Conservation (phyloP, 225 moss, liverwort and hornwort genomes). For the Anthoceros angustus region DNA sequence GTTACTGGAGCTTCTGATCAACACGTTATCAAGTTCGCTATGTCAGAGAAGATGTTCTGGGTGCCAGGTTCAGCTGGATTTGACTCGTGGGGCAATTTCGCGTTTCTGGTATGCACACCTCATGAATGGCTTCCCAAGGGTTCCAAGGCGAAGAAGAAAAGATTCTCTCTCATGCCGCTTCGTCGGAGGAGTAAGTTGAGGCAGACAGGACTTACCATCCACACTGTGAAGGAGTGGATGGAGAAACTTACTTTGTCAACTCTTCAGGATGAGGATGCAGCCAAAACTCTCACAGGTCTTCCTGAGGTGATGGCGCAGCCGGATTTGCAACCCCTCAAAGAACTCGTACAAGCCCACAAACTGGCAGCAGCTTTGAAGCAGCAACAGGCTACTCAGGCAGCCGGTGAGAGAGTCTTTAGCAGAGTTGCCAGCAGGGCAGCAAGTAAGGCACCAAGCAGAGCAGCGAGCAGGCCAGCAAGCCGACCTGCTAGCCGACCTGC, state of each 20-base stretch:
- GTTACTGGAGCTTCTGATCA: neutral
- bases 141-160: neutral
- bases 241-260: neutral
- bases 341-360: too few species aligned
- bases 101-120: neutral
- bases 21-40: neutral
- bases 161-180: neutral
- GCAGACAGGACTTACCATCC: neutral
- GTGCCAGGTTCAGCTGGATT: neutral
- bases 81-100: neutral
- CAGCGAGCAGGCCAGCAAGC: neutral
- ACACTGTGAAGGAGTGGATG: conserved; percentile 1
- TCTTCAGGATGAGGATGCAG: too few species aligned
- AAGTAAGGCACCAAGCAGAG: neutral
- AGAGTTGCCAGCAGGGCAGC: neutral
- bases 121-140: neutral
- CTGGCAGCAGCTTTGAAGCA: too few species aligned
- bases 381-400: neutral
- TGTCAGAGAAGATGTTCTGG: neutral
- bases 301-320: too few species aligned
- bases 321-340: too few species aligned
- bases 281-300: too few species aligned
- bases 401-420: neutral
- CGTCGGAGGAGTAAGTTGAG: neutral
- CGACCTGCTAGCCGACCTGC: neutral